Evolutionary conservation across 306 rosid genomes (phyloP), one percentile per base, ranked within the genome.

Genomic region (Quercus mongolica): DNA sequence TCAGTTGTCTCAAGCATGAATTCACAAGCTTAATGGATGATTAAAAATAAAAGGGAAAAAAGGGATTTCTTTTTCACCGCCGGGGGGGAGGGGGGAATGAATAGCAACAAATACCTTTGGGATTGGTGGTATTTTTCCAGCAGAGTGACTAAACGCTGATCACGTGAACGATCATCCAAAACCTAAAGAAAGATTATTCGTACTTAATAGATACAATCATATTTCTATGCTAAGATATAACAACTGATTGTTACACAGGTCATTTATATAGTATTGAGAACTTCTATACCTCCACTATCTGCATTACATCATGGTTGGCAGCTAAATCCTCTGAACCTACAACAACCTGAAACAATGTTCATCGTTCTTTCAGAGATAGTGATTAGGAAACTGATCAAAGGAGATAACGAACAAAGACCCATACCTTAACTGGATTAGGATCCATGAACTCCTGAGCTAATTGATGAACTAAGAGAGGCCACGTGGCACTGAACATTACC

Each of bases 241-340:
- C 25, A 73, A n/a, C 51, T 38, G 25, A 73, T 59, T 38, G 38
- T 46, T 14, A 65, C 72, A 51, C 28, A 17, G 59, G 55, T 61
- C 71, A 82, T 25, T 63, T 70, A 56, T 54, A 71, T 58, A 31
- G 0, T 31, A 19, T 65, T 35, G 11, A 75, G 21, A 76, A 79
- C 18, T 75, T 38, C 46, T 73, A 75, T 79, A 95, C 99, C 99
- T 95, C 99, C 59, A 95, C 94, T 89, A 95, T 95, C 89, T 95
- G 99, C 98, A 95, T 90, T 67, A 93, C 99, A 84, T 95, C 98
- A 76, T 95, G 99, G 82, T 95, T 95, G 69, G 99, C 99, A 75
- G 99, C 87, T 81, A 95, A 90, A 86, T 95, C 99, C 78, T 95
- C 99, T 52, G 99, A 95, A 71, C 99, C 99, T 69, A 95, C 88